Conservation (phyloP, 306 rosid species). For the Citrullus mucosospermus region DNA sequence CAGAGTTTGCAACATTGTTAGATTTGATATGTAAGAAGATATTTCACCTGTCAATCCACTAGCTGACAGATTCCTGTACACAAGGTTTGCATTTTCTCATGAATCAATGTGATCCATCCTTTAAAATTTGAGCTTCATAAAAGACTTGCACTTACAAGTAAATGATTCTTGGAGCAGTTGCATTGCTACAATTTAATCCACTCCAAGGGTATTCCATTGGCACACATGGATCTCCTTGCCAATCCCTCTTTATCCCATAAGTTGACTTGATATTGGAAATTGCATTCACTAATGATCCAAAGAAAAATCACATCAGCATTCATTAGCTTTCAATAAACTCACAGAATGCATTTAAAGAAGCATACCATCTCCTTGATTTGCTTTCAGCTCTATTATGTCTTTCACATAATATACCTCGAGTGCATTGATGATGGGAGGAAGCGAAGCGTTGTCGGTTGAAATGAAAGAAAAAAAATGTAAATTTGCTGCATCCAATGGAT, state of each 20-base stretch:
- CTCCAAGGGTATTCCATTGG: not conserved
- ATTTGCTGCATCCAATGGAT: not conserved
- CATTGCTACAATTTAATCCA: not conserved
- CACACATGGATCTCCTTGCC: conserved; percentile 6
- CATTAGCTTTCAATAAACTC: not conserved
- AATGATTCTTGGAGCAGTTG: conserved; percentile 23
- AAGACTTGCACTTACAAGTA: conserved; percentile 22
- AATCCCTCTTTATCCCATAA: conserved; percentile 16
- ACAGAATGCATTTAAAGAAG: not conserved
- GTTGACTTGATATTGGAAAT: conserved; percentile 24
- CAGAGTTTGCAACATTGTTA: conserved; percentile 28
- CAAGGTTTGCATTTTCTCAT: conserved; percentile 1
- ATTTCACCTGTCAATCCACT: conserved; percentile 33
- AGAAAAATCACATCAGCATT: not conserved
- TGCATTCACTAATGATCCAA: conserved; percentile 28
- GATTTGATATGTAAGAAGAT: conserved; percentile 18
- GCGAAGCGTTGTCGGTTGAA: conserved; percentile 8
- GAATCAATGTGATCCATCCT: not conserved
- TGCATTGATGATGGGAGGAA: conserved; percentile 43
- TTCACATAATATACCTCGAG: conserved; percentile 8
- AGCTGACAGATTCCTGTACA: conserved; percentile 30
- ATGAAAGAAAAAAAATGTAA: not conserved
- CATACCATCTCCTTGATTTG: conserved; percentile 6
- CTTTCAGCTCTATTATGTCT: not conserved
- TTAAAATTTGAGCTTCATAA: not conserved